Evolutionary conservation across 495 filamentous ascomycete species (phyloP), one percentile per base, ranked within the genome.

Genomic region (Tuber aestivum): DNA sequence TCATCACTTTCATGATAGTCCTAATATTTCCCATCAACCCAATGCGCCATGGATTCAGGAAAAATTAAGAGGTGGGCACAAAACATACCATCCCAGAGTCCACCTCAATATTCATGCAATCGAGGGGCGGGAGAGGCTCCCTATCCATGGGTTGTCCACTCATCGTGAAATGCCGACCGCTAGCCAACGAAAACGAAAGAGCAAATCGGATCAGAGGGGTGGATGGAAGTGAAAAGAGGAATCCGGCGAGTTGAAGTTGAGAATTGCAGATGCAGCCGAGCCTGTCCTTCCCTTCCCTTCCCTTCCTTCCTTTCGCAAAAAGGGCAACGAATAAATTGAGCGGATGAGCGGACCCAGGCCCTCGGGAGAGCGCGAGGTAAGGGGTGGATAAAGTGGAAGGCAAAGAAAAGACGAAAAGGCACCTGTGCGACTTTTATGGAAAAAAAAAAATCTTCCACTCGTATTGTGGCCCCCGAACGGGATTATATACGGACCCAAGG

Each of bases 71-170:
- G 27, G 56, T 65, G 38, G n/a, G 40, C 20, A 35, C 27, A 48
- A 44, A 71, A 72, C 38, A 50, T 48, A 79, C 78, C 78, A 79
- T 79, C 69, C 78, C 77, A 37, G 78, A 79, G 70, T 79, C 78
- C 12, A 79, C 78, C 70, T 79, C 77, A 71, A 79, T 79, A 14
- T 79, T 79, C 56, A 27, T 65, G 14, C 56, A 65, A 65, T 65
- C 56, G 14, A 65, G 27, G 14, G 56, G 56, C 56, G 27, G 27
- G 3, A 65, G 56, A 2, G 14, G 27, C 32, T 14, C 56, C 50
- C 3, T 1, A 56, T 10, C 10, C 3, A n/a, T 0, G 1, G 9
- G 0, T 61, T 32, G n/a, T 16, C 12, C 56, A 32, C 56, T 61
- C 56, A 56, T 56, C 6, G 6, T 56, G 23, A 32, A 7, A 65